Percentiles rank a stretch among this genome's conserved stretches.
Evolutionary conservation across 176 grass and related monocot genomes (phyloP).

Genomic region (Musa schizocarpa): DNA sequence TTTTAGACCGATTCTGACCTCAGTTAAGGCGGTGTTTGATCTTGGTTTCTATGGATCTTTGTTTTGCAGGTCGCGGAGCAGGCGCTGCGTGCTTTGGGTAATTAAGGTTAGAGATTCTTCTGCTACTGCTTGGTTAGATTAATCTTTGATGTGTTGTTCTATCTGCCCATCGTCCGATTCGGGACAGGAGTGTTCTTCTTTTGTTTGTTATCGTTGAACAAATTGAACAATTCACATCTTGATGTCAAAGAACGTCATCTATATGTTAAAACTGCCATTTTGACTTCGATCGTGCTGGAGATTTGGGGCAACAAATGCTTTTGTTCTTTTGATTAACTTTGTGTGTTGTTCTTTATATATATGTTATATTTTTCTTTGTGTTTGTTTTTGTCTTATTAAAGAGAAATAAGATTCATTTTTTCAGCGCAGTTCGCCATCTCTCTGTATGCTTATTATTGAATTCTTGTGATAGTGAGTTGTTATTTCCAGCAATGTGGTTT

Average conservation of each 20-base stretch:
- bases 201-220: not conserved
- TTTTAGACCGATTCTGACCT: not conserved
- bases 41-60: not conserved
- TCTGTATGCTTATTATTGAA: not conserved
- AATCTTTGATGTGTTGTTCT: not conserved
- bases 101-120: not conserved
- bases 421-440: not conserved
- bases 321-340: not conserved
- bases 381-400: not conserved
- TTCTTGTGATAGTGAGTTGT: not conserved
- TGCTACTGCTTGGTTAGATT: not conserved
- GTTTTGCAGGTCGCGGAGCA: not conserved
- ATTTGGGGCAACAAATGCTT: not conserved
- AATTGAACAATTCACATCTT: too few species aligned
- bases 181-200: not conserved
- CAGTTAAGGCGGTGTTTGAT: not conserved
- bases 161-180: not conserved
- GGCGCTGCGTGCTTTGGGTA: not conserved
- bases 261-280: not conserved
- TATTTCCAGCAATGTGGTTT: not conserved
- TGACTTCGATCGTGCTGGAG: not conserved
- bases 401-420: not conserved
- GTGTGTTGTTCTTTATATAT: too few species aligned
- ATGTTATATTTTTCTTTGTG: too few species aligned
- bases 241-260: too few species aligned